A percentile compares a stretch with the other conserved stretches of the same genome.
Conservation (phyloP, 495 filamentous ascomycete genomes). For the Pseudevernia furfuracea region DNA sequence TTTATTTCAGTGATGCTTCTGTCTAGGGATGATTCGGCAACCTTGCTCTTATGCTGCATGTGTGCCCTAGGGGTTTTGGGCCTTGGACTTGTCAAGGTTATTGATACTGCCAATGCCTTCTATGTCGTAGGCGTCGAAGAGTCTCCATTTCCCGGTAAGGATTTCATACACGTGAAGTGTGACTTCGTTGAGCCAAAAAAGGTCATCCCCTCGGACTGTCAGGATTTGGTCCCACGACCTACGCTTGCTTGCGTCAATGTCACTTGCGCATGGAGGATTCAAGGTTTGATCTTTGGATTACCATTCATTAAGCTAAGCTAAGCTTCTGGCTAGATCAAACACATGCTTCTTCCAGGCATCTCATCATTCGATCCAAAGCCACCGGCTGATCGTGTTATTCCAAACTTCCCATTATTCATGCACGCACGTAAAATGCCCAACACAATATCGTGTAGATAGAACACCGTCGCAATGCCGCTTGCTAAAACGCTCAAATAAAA, state of each 20-base stretch:
- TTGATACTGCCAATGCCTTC: too few species aligned
- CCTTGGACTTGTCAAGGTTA: too few species aligned
- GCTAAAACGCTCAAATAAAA: slow-evolving; percentile 17
- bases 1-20: too few species aligned
- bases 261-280: not conserved
- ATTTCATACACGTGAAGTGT: not conserved
- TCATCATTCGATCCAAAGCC: slow-evolving; percentile 1
- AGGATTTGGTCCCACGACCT: not conserved
- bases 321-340: not conserved
- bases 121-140: too few species aligned
- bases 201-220: not conserved
- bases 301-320: not conserved
- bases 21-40: too few species aligned
- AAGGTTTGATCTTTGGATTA: not conserved
- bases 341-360: slow-evolving; percentile 1
- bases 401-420: not conserved
- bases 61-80: too few species aligned
- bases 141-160: not conserved
- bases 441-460: slow-evolving; percentile 8
- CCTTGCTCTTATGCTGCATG: too few species aligned
- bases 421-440: not conserved
- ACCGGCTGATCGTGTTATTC: not conserved
- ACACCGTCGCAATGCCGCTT: slow-evolving; percentile 20
- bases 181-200: not conserved
- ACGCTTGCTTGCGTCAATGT: not conserved